phyloP scores from a whole-genome alignment of 257 asterid genomes.

The Jacaranda mimosifolia region DNA sequence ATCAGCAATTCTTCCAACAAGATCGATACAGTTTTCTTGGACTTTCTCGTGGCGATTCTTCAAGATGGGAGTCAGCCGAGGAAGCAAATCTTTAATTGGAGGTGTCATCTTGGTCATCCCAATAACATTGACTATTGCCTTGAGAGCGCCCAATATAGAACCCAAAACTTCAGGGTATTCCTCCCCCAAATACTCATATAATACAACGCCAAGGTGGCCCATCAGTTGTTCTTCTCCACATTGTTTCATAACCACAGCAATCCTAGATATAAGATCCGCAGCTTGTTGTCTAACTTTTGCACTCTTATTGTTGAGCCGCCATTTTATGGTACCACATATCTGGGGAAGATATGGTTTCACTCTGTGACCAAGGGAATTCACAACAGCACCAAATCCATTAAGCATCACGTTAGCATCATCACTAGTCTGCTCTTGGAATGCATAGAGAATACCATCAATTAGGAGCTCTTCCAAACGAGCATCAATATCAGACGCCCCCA shows the following conservation, averaged over 20 bases:
- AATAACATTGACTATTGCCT: constrained; percentile 90
- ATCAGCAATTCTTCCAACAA: constrained; percentile 91
- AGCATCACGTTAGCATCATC: constrained; percentile 97
- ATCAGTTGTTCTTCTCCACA: constrained; percentile 88
- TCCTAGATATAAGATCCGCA: constrained; percentile 85
- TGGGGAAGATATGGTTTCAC: constrained; percentile 92
- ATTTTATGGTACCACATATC: constrained; percentile 90
- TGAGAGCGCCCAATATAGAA: constrained; percentile 83
- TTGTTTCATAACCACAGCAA: constrained; percentile 93
- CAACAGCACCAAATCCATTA: constrained; percentile 94
- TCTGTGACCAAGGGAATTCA: constrained; percentile 87
- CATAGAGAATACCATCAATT: constrained; percentile 88
- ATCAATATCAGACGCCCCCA: constrained; percentile 92
- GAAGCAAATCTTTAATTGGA: constrained; percentile 90
- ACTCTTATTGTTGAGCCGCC: constrained; percentile 94
- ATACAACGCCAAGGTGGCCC: constrained; percentile 95
- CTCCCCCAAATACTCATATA: constrained; percentile 87
- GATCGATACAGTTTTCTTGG: constrained; percentile 92
- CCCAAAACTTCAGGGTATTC: constrained; percentile 95
- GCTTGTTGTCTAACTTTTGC: constrained; percentile 95
- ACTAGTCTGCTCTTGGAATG: constrained; percentile 94
- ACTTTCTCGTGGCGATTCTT: constrained; percentile 95
- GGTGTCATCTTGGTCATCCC: constrained; percentile 98
- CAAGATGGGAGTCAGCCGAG: constrained; percentile 90
- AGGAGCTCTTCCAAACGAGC: constrained; percentile 83